Percentiles rank a stretch among this genome's conserved stretches.
Conservation (phyloP, 2,329 filamentous ascomycete species). For the Nemania diffusa region DNA sequence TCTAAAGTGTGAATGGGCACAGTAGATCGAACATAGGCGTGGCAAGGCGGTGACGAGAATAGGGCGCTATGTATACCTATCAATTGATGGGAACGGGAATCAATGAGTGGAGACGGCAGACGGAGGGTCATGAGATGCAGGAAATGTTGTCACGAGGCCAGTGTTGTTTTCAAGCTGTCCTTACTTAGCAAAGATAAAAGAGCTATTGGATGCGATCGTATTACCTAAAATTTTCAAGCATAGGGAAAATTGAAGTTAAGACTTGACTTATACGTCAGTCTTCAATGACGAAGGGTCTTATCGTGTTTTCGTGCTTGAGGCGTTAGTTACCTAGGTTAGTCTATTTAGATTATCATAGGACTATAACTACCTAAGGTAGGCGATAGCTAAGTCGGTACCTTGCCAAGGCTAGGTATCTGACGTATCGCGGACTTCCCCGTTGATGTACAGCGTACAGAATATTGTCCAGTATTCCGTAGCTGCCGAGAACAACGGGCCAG, state of each 20-base stretch:
- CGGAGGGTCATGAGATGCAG: conserved; percentile 26
- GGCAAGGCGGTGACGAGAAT: conserved; percentile 28
- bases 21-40: conserved; percentile 12
- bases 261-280: neutral
- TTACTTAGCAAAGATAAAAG: neutral
- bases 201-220: neutral
- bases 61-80: conserved; percentile 5
- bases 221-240: neutral
- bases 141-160: conserved; percentile 25
- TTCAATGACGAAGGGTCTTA: neutral
- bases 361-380: neutral
- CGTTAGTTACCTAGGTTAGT: neutral
- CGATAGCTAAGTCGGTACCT: too few species aligned
- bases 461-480: neutral
- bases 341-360: neutral
- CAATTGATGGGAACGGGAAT: conserved; percentile 3
- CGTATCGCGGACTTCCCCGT: conserved; percentile 30
- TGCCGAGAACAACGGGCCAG: neutral
- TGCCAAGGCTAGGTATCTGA: neutral
- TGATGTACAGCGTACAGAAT: too few species aligned
- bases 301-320: neutral
- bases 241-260: neutral
- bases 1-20: conserved; percentile 1
- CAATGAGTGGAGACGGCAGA: conserved; percentile 17
- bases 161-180: conserved; percentile 3